Evolutionary conservation across 2,329 filamentous ascomycete genomes (phyloP).

Genomic region (Harringtonia lauricola): DNA sequence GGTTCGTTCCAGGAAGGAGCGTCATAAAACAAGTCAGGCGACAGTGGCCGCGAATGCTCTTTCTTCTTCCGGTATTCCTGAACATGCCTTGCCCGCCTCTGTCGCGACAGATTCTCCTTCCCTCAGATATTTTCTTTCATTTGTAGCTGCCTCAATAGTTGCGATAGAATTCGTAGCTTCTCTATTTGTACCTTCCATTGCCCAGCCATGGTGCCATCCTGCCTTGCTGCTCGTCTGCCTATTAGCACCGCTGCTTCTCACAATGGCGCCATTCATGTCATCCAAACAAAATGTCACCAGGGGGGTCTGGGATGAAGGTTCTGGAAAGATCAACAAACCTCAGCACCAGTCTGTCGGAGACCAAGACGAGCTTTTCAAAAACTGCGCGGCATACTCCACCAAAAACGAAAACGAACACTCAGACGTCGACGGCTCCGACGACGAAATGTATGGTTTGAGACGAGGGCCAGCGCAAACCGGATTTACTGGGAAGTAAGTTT

Average conservation of each 20-base stretch:
- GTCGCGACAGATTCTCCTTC: no score
- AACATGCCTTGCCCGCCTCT: no score
- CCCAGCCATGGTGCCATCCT: background rate
- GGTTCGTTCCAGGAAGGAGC: background rate
- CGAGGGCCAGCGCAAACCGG: background rate
- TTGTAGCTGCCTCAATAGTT: background rate
- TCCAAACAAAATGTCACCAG: background rate
- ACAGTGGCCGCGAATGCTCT: no score
- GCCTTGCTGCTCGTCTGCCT: background rate
- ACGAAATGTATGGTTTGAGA: slow-evolving; percentile 1
- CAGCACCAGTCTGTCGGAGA: no score
- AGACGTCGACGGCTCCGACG: background rate
- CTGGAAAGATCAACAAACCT: no score
- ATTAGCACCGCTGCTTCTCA: background rate
- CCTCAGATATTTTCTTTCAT: no score
- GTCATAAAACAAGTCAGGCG: no score
- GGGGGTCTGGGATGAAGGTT: no score
- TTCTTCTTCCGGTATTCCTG: no score
- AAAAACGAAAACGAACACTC: background rate
- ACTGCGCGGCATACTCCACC: background rate
- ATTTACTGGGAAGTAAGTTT: background rate
- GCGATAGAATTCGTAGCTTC: background rate
- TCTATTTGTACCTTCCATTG: background rate
- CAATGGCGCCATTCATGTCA: background rate
- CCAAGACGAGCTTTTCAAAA: background rate